These are phyloP conservation scores for Arabidopsis hybrid DNA, from an alignment of 441 rosid genomes.

Conservation along the genomic window DNA sequence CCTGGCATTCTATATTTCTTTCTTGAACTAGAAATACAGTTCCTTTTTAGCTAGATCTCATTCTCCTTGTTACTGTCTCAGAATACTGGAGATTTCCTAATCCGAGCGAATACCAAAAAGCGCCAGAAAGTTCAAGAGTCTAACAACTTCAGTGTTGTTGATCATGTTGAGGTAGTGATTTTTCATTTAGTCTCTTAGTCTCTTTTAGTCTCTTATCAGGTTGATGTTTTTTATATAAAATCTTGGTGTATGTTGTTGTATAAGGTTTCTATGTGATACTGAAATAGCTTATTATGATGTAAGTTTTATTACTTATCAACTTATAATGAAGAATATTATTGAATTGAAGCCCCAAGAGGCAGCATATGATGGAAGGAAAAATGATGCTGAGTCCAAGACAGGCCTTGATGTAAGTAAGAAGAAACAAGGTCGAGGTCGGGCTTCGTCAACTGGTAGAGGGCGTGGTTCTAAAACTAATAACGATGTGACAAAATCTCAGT, in stretches of 20 bases:
- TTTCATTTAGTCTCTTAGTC: background rate
- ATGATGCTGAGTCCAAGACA: slow-evolving; percentile 65
- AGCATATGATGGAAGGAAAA: slow-evolving; percentile 70
- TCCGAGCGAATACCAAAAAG: slow-evolving; percentile 90
- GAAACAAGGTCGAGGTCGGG: slow-evolving; percentile 91
- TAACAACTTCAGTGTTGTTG: slow-evolving; percentile 55
- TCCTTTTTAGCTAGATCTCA: slow-evolving; percentile 18
- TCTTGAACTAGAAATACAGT: background rate
- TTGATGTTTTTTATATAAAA: background rate
- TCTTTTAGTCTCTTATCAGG: background rate
- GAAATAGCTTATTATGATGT: background rate
- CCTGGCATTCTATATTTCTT: slow-evolving; percentile 3
- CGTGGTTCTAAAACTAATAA: slow-evolving; percentile 75
- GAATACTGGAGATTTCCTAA: slow-evolving; percentile 87
- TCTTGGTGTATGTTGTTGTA: background rate
- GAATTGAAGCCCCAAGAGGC: slow-evolving; percentile 52
- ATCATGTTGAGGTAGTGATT: slow-evolving; percentile 68
- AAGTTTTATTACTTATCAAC: background rate
- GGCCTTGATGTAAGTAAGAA: slow-evolving; percentile 65
- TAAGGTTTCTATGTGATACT: slow-evolving; percentile 3
- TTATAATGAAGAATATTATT: slow-evolving; percentile 23
- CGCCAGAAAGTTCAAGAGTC: slow-evolving; percentile 80
- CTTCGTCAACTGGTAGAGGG: slow-evolving; percentile 76
- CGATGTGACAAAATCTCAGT: slow-evolving; percentile 66
- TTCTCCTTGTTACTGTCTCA: slow-evolving; percentile 46